These are phyloP conservation scores for Erigeron canadensis DNA, from an alignment of 129 eudicot genomes.

Conservation along the genomic window DNA sequence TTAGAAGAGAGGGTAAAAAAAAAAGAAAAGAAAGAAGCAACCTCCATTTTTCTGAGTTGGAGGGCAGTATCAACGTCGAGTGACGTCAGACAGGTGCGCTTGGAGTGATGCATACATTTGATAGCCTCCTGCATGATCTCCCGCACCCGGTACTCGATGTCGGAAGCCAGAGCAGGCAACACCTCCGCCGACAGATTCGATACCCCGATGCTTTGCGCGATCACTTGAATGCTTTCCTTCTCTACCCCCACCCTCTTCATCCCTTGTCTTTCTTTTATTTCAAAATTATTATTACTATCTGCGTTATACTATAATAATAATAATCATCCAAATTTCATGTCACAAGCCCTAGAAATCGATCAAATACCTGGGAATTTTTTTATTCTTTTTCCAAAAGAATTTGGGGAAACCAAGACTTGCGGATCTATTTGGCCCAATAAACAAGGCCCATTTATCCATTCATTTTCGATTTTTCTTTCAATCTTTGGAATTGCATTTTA, in stretches of 20 bases:
- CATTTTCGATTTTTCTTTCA: too few relatives aligned
- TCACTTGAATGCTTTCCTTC: conserved; percentile 83
- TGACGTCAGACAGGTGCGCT: conserved; percentile 68
- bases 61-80: conserved; percentile 87
- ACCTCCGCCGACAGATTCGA: conserved; percentile 73
- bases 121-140: conserved; percentile 99
- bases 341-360: not conserved
- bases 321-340: not conserved
- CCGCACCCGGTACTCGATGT: conserved; percentile 87
- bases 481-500: too few relatives aligned
- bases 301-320: not conserved
- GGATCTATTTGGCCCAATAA: not conserved
- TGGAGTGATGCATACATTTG: conserved; percentile 93
- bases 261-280: too few relatives aligned
- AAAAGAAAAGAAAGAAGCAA: not conserved
- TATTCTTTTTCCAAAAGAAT: too few relatives aligned
- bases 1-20: not conserved
- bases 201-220: conserved; percentile 77
- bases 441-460: not conserved
- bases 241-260: conserved; percentile 24
- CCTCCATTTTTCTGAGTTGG: conserved; percentile 77
- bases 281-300: too few relatives aligned
- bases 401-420: not conserved
- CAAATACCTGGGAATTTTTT: too few relatives aligned
- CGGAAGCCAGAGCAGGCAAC: conserved; percentile 67